Evolutionary conservation across 1,139 yeast species (phyloP), one percentile per base, ranked within the genome.

Genomic region (Taphrina sp.): DNA sequence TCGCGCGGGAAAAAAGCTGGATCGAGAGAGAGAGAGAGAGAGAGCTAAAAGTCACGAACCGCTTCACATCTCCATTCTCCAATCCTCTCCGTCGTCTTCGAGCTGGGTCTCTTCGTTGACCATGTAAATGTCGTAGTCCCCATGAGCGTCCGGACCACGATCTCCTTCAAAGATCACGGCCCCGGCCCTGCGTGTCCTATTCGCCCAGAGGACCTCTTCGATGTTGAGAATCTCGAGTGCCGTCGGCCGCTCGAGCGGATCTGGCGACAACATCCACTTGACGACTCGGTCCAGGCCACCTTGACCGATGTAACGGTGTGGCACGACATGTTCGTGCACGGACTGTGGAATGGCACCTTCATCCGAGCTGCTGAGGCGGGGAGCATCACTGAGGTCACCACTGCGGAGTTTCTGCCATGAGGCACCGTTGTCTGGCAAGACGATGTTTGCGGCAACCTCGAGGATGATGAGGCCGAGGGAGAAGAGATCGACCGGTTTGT

Each of bases 131-230:
- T 37, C 39, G 23, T 14, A 29, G 33, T 39, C 52, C 28, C 45
- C 39, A 39, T 26, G 43, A 24, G 34, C 46, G 19, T 74, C 72
- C 5, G 97, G 96, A 0, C 98, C 98, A 69, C 79, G 90, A 64
- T 92, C 97, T 35, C 97, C 98, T 71, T 92, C 99, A 65, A 84
- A 94, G 62, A 92, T 86, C 1, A 92, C 86, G 1, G 97, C 96
- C 1, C 98, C 98, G 2, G 96, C 90, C 67, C 86, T 85, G 56
- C 97, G 77, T 61, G 94, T 78, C 61, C 77, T 73, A 63, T 90
- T 96, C 42, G 92, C 92, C 61, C 83, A 79, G 52, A 78, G 76
- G 62, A 94, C 82, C 68, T 92, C 96, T 51, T 78, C 80, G 64
- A 83, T 76, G 59, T 75, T 78, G 59, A 92, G 72, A 29, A 92